Conservation (phyloP, 345 rosid species). For the Linum tenue region DNA sequence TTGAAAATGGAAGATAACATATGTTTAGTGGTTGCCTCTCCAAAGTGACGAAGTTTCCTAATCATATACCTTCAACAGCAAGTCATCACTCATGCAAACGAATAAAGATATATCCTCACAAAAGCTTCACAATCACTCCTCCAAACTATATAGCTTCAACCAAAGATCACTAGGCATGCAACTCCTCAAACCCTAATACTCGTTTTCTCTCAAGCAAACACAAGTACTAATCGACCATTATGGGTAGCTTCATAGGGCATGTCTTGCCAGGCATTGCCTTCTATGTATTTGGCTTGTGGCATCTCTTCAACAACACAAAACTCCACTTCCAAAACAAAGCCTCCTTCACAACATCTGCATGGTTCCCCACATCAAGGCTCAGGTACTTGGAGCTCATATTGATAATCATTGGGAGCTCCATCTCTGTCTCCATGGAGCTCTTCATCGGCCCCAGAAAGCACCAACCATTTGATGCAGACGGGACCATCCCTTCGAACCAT, state of each 20-base stretch:
- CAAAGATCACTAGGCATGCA: too few species aligned
- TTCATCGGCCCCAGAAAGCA: conserved; percentile 62
- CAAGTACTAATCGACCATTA: conserved; percentile 1
- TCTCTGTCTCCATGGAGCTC: conserved; percentile 72
- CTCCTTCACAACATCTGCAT: conserved; percentile 41
- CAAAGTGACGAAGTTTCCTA: too few species aligned
- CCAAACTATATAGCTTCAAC: too few species aligned
- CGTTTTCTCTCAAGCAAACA: too few species aligned
- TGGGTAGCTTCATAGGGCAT: conserved; percentile 80
- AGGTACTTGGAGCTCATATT: conserved; percentile 52
- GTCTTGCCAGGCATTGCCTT: conserved; percentile 63
- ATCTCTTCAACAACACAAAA: conserved; percentile 61
- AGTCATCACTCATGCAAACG: too few species aligned
- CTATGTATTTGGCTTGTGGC: conserved; percentile 65
- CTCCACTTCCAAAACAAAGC: conserved; percentile 40
- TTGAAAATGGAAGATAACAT: too few species aligned
- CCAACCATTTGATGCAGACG: conserved; percentile 68
- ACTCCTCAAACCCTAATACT: too few species aligned
- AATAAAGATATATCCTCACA: too few species aligned
- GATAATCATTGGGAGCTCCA: conserved; percentile 47
- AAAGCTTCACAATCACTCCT: too few species aligned
- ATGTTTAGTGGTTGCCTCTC: too few species aligned
- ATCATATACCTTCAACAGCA: too few species aligned
- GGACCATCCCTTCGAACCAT: conserved; percentile 74
- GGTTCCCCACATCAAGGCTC: conserved; percentile 49